These are phyloP conservation scores for Xylariaceae sp. DNA, from an alignment of 2,329 filamentous ascomycete genomes.

Conservation along the genomic window DNA sequence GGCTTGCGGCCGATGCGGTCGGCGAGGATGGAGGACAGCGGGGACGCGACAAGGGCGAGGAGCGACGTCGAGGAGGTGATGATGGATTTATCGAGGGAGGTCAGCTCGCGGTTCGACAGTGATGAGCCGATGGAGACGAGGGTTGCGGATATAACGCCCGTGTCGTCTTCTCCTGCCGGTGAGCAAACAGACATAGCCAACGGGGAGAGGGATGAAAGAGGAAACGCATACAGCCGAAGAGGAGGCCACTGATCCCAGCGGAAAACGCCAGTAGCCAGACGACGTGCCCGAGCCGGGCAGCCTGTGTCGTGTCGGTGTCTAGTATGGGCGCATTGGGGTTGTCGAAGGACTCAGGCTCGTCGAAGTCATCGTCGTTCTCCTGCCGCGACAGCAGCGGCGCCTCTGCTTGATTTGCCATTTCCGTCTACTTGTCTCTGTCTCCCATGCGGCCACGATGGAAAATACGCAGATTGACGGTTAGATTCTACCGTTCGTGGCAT, in stretches of 20 bases:
- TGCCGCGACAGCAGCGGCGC: conserved; percentile 18
- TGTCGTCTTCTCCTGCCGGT: conserved; percentile 49
- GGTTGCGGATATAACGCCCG: conserved; percentile 65
- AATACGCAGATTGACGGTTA: not conserved
- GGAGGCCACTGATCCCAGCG: conserved; percentile 61
- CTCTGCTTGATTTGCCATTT: conserved; percentile 16
- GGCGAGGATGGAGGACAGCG: conserved; percentile 60
- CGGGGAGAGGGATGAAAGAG: not conserved
- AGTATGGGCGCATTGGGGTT: not conserved
- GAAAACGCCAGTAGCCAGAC: conserved; percentile 60
- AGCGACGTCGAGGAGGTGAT: conserved; percentile 67
- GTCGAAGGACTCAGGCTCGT: conserved; percentile 8
- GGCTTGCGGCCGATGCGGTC: conserved; percentile 58
- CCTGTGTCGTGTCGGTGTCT: conserved; percentile 3
- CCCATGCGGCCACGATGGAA: not conserved
- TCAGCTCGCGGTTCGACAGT: conserved; percentile 53
- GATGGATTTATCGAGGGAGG: conserved; percentile 63
- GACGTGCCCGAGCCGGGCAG: conserved; percentile 40
- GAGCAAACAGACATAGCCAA: not conserved
- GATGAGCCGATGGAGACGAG: conserved; percentile 60
- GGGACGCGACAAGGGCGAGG: conserved; percentile 60
- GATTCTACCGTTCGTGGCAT: conserved; percentile 7
- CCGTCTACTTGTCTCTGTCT: not conserved
- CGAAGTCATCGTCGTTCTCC: conserved; percentile 17
- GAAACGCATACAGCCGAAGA: conserved; percentile 59